A percentile compares a stretch with the other conserved stretches of the same genome.
Evolutionary conservation across 345 rosid species (phyloP).

Genomic region (Mercurialis annua): DNA sequence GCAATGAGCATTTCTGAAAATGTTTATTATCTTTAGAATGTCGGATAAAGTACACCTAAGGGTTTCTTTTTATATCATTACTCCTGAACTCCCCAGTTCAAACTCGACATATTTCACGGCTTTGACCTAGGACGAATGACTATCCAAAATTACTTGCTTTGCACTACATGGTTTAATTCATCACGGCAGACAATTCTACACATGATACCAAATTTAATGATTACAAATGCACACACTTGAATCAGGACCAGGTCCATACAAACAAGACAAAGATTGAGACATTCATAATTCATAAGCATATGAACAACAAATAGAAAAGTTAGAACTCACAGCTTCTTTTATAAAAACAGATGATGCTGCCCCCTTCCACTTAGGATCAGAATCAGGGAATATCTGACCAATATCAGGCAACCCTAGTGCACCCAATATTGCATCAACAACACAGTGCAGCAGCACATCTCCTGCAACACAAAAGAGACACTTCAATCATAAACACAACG

Average conservation of each 20-base stretch:
- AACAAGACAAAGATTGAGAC: neutral
- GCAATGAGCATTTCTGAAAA: too few relatives aligned
- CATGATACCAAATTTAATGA: neutral
- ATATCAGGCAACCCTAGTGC: slow-evolving; percentile 97
- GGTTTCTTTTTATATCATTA: neutral
- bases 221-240: too few relatives aligned
- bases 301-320: neutral
- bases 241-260: neutral
- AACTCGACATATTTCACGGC: neutral
- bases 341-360: slow-evolving; percentile 86
- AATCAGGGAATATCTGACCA: slow-evolving; percentile 93
- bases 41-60: neutral
- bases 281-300: neutral
- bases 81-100: neutral
- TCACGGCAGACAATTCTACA: neutral
- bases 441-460: slow-evolving; percentile 96
- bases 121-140: neutral
- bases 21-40: neutral
- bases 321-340: slow-evolving; percentile 83
- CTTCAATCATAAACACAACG: neutral
- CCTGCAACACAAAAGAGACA: slow-evolving; percentile 45
- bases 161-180: neutral
- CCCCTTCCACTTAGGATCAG: slow-evolving; percentile 97
- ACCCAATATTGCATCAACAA: slow-evolving; percentile 95
- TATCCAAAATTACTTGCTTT: neutral